phyloP scores from a whole-genome alignment of 1,284 basidiomycete species.

The Moesziomyces sp. region DNA sequence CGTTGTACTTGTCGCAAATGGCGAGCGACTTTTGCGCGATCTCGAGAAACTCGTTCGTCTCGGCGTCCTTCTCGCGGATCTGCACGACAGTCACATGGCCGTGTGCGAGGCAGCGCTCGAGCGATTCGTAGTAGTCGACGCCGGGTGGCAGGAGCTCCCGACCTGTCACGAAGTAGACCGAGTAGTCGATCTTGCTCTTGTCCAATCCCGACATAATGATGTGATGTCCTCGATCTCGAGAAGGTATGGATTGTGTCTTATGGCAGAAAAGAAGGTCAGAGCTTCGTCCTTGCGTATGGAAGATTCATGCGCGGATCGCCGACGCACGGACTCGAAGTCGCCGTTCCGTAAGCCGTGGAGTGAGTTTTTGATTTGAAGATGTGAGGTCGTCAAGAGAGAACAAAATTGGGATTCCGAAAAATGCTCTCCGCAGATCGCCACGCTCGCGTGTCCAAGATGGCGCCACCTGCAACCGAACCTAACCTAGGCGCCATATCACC shows the following conservation, averaged over 20 bases:
- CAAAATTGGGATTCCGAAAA: no score
- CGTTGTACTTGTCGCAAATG: conserved; percentile 81
- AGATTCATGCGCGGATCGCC: not conserved
- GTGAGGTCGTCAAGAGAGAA: not conserved
- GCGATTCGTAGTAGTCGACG: conserved; percentile 76
- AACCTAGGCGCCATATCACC: conserved; percentile 28
- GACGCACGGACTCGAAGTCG: not conserved
- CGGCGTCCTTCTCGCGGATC: conserved; percentile 55
- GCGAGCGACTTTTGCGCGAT: conserved; percentile 79
- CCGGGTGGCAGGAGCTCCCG: conserved; percentile 81
- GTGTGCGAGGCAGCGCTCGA: conserved; percentile 83
- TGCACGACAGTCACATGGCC: conserved; percentile 92
- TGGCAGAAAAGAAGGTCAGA: not conserved
- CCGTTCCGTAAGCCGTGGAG: not conserved
- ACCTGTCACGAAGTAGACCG: conserved; percentile 78
- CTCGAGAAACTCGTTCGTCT: conserved; percentile 75
- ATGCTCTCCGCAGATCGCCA: not conserved
- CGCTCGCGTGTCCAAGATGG: not conserved
- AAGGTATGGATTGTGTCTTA: no score
- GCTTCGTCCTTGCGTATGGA: not conserved
- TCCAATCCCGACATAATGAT: conserved; percentile 5
- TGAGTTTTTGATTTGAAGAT: not conserved
- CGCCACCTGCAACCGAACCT: not conserved
- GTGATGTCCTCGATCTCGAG: not conserved
- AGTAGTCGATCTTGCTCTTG: conserved; percentile 49